These are phyloP conservation scores for Cardiospermum halicacabum DNA, from an alignment of 345 rosid species.

Conservation along the genomic window DNA sequence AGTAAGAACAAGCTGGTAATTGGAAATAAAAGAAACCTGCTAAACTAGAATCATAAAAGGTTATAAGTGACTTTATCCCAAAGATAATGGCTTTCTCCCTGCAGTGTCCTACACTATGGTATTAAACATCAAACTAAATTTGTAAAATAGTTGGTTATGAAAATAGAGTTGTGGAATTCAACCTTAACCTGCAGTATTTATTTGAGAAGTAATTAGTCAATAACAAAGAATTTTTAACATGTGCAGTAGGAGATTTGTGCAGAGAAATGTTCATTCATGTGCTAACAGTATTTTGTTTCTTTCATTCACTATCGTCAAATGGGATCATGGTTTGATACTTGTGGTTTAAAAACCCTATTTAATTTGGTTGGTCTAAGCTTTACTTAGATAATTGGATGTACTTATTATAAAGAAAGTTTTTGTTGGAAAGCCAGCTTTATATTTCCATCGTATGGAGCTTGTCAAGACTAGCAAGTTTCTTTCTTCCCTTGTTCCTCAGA, in stretches of 20 bases:
- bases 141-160: not conserved
- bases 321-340: not conserved
- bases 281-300: not conserved
- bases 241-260: not conserved
- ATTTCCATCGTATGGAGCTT: not conserved
- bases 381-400: not conserved
- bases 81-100: not conserved
- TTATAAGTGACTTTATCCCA: not conserved
- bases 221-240: not conserved
- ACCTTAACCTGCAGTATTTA: not conserved
- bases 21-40: not conserved
- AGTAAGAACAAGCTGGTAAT: not conserved
- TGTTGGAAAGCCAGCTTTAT: not conserved
- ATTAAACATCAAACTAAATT: not conserved
- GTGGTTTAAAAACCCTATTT: not conserved
- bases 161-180: not conserved
- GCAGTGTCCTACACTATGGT: not conserved
- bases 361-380: not conserved
- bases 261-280: not conserved
- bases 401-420: not conserved
- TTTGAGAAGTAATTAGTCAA: not conserved
- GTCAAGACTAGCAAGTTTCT: not conserved
- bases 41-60: not conserved
- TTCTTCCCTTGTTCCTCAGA: not conserved
- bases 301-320: not conserved